Evolutionary conservation across 352 stramenopile genomes (phyloP).

Genomic region (Globisporangium nagaii): DNA sequence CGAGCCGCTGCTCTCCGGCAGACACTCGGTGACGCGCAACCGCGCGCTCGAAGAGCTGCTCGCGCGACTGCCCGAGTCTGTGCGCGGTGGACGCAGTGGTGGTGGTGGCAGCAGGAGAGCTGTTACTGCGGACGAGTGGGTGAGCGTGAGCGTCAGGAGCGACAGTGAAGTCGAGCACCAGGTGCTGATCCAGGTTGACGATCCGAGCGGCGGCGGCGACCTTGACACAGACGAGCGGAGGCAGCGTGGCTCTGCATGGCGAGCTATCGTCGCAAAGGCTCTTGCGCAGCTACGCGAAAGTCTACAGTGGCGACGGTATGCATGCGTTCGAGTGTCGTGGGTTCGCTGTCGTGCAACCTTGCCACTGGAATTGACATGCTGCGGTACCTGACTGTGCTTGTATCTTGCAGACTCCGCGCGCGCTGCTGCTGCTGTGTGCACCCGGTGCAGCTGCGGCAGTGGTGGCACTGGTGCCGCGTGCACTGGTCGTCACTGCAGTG

Average conservation of each 20-base stretch:
- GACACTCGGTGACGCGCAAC: conserved; percentile 44
- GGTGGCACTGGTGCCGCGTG: conserved; percentile 46
- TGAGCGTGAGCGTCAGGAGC: background rate
- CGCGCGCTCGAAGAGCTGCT: conserved; percentile 40
- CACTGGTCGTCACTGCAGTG: conserved; percentile 52
- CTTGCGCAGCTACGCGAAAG: background rate
- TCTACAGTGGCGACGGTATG: background rate
- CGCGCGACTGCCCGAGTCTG: conserved; percentile 7
- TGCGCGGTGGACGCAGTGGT: background rate
- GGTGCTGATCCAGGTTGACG: conserved; percentile 16
- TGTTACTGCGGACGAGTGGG: too few relatives aligned
- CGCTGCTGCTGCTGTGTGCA: background rate
- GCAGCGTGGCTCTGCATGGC: background rate
- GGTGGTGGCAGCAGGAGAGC: background rate
- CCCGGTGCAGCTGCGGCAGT: conserved; percentile 20
- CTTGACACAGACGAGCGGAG: background rate
- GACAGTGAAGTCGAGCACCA: conserved; percentile 6
- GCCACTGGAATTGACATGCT: background rate
- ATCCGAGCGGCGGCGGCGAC: background rate
- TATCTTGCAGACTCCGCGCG: background rate
- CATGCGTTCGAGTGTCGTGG: too few relatives aligned
- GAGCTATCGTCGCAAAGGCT: background rate
- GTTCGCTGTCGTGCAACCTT: background rate
- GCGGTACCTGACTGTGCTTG: background rate
- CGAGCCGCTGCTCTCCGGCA: conserved; percentile 35